phyloP scores from a whole-genome alignment of 129 eudicot species.

The Oenanthe sinensis region DNA sequence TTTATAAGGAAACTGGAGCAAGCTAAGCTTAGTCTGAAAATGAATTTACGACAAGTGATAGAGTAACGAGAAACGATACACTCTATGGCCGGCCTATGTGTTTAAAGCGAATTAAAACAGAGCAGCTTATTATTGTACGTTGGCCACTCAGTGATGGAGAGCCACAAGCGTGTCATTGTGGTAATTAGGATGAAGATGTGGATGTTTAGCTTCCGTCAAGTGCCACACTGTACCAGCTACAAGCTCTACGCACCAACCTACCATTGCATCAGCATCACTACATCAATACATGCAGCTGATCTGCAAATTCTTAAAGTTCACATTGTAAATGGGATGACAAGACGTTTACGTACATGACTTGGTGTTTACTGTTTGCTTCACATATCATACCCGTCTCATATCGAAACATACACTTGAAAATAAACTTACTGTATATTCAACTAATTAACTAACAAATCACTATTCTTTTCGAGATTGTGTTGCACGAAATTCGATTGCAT shows the following conservation, averaged over 20 bases:
- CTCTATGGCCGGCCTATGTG: background rate
- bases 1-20: background rate
- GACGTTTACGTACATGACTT: background rate
- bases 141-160: background rate
- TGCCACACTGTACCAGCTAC: background rate
- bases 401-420: too few species aligned
- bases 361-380: background rate
- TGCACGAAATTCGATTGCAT: too few species aligned
- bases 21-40: background rate
- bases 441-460: too few species aligned
- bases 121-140: background rate
- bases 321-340: background rate
- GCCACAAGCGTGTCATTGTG: slow-evolving; percentile 6
- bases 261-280: background rate
- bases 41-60: background rate
- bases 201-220: background rate
- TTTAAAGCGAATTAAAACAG: background rate
- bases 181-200: background rate
- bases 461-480: too few species aligned
- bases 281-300: background rate
- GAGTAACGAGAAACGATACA: background rate
- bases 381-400: too few species aligned
- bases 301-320: background rate
- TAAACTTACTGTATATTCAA: too few species aligned
- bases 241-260: background rate